Conservation (phyloP, 768 basidiomycete genomes). For the Tephrocybe rancida region DNA sequence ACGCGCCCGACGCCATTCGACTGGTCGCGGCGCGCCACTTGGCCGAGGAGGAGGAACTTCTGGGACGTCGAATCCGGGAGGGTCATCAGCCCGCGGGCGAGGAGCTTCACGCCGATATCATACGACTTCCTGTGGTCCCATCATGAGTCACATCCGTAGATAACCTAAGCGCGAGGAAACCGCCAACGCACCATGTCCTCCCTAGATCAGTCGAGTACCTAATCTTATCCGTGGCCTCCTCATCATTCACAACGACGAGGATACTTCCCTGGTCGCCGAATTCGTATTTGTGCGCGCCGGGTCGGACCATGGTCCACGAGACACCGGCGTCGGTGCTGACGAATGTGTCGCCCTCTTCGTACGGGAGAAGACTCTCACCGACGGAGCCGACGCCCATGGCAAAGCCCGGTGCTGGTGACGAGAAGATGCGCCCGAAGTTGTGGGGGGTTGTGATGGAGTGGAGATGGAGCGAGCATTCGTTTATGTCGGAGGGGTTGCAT, state of each 20-base stretch:
- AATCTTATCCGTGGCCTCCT: constrained; percentile 68
- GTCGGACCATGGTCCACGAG: constrained; percentile 77
- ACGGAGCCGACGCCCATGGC: constrained; percentile 97
- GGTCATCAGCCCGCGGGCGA: constrained; percentile 79
- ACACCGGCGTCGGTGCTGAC: constrained; percentile 88
- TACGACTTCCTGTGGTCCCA: constrained; percentile 60
- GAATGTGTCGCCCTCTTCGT: constrained; percentile 93
- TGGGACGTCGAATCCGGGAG: constrained; percentile 96
- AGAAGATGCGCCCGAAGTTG: constrained; percentile 94
- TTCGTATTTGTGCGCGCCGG: constrained; percentile 90
- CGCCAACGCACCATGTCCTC: constrained; percentile 63
- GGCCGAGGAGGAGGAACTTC: constrained; percentile 90
- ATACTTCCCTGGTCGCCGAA: constrained; percentile 91
- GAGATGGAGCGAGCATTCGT: constrained; percentile 82
- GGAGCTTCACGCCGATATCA: constrained; percentile 68
- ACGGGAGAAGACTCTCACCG: constrained; percentile 65
- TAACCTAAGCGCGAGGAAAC: not conserved
- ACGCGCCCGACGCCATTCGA: constrained; percentile 56
- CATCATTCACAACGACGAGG: constrained; percentile 82
- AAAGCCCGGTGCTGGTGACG: constrained; percentile 91
- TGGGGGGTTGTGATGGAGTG: constrained; percentile 92
- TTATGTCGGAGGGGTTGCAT: constrained; percentile 60
- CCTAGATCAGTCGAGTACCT: constrained; percentile 86
- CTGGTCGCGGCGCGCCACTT: constrained; percentile 64
- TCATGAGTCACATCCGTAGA: not conserved